phyloP scores from a whole-genome alignment of 768 basidiomycete species.

The Boletus sensibilis region DNA sequence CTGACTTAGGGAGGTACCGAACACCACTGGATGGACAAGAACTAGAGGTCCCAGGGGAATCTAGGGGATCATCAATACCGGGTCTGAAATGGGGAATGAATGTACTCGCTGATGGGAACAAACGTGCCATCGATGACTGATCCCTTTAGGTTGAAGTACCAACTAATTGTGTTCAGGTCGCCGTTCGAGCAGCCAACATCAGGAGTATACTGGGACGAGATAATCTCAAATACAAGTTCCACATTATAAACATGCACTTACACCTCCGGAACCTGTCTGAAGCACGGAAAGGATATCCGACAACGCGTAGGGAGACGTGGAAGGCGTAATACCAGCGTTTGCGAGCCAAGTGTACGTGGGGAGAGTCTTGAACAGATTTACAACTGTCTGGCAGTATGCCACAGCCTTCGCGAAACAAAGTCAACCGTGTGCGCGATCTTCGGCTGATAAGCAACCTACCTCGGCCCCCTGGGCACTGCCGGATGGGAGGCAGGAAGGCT shows the following conservation, averaged over 20 bases:
- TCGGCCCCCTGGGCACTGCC: conserved; percentile 63
- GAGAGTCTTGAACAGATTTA: conserved; percentile 60
- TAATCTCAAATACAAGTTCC: not conserved
- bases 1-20: conserved; percentile 56
- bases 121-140: conserved; percentile 68
- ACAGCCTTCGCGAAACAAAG: conserved; percentile 48
- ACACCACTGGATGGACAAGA: conserved; percentile 57
- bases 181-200: conserved; percentile 43
- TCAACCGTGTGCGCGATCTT: conserved; percentile 3
- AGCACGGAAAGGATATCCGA: conserved; percentile 54
- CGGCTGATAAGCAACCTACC: conserved; percentile 32
- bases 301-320: conserved; percentile 54
- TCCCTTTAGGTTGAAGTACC: conserved; percentile 65
- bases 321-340: conserved; percentile 72
- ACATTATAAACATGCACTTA: conserved; percentile 9
- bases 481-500: conserved; percentile 54
- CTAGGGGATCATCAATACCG: conserved; percentile 32
- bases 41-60: conserved; percentile 44
- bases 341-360: conserved; percentile 75
- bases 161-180: conserved; percentile 47
- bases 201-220: conserved; percentile 44
- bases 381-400: conserved; percentile 59
- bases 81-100: not conserved
- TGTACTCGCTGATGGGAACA: conserved; percentile 52
- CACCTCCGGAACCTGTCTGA: conserved; percentile 51